These are phyloP conservation scores for Wallacemonas sp. DNA, from an alignment of 208 protist genomes.

Conservation along the genomic window DNA sequence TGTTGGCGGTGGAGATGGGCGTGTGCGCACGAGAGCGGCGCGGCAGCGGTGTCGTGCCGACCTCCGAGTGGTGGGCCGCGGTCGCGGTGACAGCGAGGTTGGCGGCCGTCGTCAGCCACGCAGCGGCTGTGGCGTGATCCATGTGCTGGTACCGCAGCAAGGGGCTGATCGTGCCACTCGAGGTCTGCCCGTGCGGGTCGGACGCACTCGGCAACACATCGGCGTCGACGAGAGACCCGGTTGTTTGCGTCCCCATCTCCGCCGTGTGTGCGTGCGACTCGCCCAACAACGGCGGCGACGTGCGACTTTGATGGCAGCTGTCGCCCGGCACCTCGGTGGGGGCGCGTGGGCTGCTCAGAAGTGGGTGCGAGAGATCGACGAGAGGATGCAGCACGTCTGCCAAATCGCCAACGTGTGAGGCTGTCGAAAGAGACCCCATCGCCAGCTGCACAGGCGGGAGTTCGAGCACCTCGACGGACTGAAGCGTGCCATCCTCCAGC, in stretches of 20 bases:
- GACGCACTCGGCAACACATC: no score
- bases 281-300: slow-evolving; percentile 4
- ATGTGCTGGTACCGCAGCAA: no score
- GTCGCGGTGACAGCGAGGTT: not conserved
- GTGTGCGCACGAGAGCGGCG: not conserved
- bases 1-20: slow-evolving; percentile 4
- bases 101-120: not conserved
- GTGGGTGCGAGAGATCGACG: not conserved
- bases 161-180: no score
- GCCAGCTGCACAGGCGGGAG: no score
- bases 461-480: not conserved
- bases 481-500: not conserved
- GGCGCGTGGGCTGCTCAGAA: slow-evolving; percentile 1
- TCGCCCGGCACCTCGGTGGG: not conserved
- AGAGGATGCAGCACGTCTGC: not conserved
- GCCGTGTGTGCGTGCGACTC: not conserved
- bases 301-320: slow-evolving; percentile 2
- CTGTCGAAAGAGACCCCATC: no score
- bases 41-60: not conserved
- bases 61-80: not conserved
- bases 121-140: not conserved
- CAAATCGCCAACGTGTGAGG: no score
- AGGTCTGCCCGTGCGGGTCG: no score
- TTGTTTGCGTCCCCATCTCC: not conserved
- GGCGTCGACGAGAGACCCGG: no score